Percentiles rank a stretch among this genome's conserved stretches.
These are phyloP conservation scores for Boletus rufocinnamomeus DNA, from an alignment of 768 basidiomycete species.

Conservation along the genomic window DNA sequence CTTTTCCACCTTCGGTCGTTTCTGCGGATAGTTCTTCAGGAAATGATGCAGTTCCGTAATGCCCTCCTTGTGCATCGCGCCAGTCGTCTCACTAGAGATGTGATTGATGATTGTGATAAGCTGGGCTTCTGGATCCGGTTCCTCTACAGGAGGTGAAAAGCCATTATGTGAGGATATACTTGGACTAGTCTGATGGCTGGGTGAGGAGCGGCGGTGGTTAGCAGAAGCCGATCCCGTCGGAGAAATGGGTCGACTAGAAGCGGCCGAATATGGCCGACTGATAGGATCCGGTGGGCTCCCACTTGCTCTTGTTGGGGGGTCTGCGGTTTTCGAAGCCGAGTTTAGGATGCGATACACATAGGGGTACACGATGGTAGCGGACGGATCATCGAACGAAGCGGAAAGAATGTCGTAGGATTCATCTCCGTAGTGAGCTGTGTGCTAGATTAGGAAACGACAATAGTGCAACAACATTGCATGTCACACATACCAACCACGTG, in stretches of 20 bases:
- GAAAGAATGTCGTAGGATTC: conserved; percentile 91
- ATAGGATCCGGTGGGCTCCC: conserved; percentile 39
- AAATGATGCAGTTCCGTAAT: conserved; percentile 95
- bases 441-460: conserved; percentile 20
- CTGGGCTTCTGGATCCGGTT: conserved; percentile 87
- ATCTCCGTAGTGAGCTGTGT: conserved; percentile 76
- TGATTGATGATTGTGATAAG: conserved; percentile 81
- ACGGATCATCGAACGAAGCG: conserved; percentile 92
- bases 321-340: conserved; percentile 52
- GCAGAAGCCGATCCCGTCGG: conserved; percentile 65
- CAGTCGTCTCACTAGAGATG: conserved; percentile 86
- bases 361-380: conserved; percentile 94
- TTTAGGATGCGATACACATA: conserved; percentile 93
- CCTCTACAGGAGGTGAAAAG: conserved; percentile 58
- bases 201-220: conserved; percentile 53
- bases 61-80: conserved; percentile 88
- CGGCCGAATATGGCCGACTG: conserved; percentile 54
- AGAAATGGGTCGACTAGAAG: conserved; percentile 70
- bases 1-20: conserved; percentile 79
- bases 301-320: conserved; percentile 26
- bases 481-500: conserved; percentile 84
- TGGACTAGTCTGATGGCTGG: conserved; percentile 67
- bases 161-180: conserved; percentile 65
- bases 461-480: conserved; percentile 1
- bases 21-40: conserved; percentile 87